Evolutionary conservation across 495 filamentous ascomycete genomes (phyloP).

Genomic region (Podospora appendiculata): DNA sequence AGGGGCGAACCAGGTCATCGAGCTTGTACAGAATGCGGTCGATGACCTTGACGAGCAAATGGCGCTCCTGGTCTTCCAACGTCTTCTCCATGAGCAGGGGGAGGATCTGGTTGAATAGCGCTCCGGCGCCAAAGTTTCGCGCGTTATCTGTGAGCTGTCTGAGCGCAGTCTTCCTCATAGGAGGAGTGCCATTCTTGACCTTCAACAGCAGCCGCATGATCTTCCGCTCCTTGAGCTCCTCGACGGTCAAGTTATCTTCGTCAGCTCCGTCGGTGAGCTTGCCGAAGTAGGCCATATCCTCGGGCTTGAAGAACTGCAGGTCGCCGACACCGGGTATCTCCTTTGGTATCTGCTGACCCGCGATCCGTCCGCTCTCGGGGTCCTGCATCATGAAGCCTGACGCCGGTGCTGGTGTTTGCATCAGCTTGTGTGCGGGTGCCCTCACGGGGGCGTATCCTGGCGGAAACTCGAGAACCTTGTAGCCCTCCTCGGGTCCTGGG

Average conservation of each 20-base stretch:
- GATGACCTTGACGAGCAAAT: slow-evolving; percentile 98
- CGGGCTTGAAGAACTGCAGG: slow-evolving; percentile 95
- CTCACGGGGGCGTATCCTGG: slow-evolving; percentile 86
- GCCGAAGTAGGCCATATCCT: slow-evolving; percentile 99
- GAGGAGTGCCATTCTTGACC: slow-evolving; percentile 98
- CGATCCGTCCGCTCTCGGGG: slow-evolving; percentile 66
- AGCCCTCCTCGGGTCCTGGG: slow-evolving; percentile 69
- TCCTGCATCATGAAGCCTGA: slow-evolving; percentile 98
- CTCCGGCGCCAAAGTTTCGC: slow-evolving; percentile 88
- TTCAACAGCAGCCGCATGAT: slow-evolving; percentile 96
- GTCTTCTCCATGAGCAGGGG: slow-evolving; percentile 98
- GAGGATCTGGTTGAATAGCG: slow-evolving; percentile 96
- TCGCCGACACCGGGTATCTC: slow-evolving; percentile 98
- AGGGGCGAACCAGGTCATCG: slow-evolving; percentile 92
- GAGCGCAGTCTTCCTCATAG: slow-evolving; percentile 98
- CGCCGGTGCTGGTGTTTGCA: slow-evolving; percentile 62
- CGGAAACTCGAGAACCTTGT: slow-evolving; percentile 87
- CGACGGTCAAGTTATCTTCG: slow-evolving; percentile 83
- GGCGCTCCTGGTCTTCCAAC: slow-evolving; percentile 95
- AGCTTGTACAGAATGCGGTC: slow-evolving; percentile 98
- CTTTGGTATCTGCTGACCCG: slow-evolving; percentile 89
- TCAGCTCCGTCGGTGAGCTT: slow-evolving; percentile 95
- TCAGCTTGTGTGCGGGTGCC: slow-evolving; percentile 66
- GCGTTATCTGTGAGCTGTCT: slow-evolving; percentile 97
- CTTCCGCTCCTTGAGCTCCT: slow-evolving; percentile 95